Base-by-base conservation (phyloP, 2,329 filamentous ascomycete species). In the Exophiala sp. region DNA sequence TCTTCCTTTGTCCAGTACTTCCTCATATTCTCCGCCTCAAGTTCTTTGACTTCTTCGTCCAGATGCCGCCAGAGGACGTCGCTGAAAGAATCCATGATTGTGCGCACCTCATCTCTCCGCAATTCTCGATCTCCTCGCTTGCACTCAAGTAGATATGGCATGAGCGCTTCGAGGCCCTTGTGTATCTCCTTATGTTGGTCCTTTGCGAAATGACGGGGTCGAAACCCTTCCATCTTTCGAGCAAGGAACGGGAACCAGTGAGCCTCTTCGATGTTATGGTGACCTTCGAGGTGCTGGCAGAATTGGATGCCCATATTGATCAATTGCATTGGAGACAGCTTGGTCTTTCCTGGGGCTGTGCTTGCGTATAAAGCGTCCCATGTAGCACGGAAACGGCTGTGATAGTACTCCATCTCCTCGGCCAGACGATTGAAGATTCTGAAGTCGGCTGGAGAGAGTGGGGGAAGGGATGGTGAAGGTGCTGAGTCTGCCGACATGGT, bases 21-120 rank as follows among this genome's bases (percentile, higher is more conserved):
- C 62, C 89, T 79, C 91, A 96, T 95, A 68, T 92, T 95, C 69
- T 94, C 88, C 41, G 90, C 90, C 2, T 86, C 82, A 32, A 96
- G 70, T 61, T 87, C 81, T 69, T 78, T 75, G 6, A 96, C 90
- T 77, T 96, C 91, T 63, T 91, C 85, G 64, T 94, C 88, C 56
- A 96, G 73, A 77, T 96, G 91, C 65, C 74, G 75, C 88, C 89
- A 92, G 45, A 96, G 69, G 59, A 95, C 88, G 8, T 77, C 75
- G 9, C 88, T 88, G 82, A 91, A 96, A 3, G 70, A 70, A 69
- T 95, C 88, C 84, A 95, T 85, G 65, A 88, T 79, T 34, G 70
- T 75, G 73, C 84, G 86, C 68, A 96, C 68, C 65, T 83, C 82
- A 1, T 51, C 35, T 64, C 82, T 62, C 46, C 77, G 68, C 63